Evolutionary conservation across 345 rosid genomes (phyloP).

Genomic region (Zanthoxylum bungeanum): DNA sequence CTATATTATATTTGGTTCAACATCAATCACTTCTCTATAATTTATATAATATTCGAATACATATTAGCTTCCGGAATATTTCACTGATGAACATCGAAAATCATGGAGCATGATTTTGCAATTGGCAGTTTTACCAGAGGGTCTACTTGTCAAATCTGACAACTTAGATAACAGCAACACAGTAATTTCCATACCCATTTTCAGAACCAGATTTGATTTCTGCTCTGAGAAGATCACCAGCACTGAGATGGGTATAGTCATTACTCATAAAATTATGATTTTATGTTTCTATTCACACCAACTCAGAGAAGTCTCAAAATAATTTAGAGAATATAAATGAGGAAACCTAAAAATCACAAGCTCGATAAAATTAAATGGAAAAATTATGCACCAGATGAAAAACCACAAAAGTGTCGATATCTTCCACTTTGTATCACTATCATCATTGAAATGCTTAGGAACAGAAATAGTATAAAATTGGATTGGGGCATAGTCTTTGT

Average conservation of each 20-base stretch:
- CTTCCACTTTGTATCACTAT: neutral
- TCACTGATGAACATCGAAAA: neutral
- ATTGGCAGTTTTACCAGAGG: neutral
- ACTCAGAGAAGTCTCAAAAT: neutral
- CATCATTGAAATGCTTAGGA: neutral
- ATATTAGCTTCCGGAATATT: neutral
- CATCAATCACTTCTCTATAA: no score
- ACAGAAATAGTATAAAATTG: neutral
- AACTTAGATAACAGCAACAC: neutral
- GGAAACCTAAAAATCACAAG: neutral
- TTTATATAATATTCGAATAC: no score
- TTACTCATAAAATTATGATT: no score
- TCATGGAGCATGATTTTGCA: neutral
- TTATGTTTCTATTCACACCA: no score
- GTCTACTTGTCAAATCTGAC: neutral
- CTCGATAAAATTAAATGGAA: neutral
- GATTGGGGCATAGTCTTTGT: neutral
- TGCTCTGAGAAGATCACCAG: slow-evolving; percentile 80
- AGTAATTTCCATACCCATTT: slow-evolving; percentile 47
- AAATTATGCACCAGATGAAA: neutral
- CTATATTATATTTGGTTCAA: no score
- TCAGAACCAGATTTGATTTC: slow-evolving; percentile 74
- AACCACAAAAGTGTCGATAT: neutral
- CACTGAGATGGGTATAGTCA: slow-evolving; percentile 84
- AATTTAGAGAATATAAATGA: neutral